Conservation (phyloP, 2,329 filamentous ascomycete species). For the Monilinia laxa region DNA sequence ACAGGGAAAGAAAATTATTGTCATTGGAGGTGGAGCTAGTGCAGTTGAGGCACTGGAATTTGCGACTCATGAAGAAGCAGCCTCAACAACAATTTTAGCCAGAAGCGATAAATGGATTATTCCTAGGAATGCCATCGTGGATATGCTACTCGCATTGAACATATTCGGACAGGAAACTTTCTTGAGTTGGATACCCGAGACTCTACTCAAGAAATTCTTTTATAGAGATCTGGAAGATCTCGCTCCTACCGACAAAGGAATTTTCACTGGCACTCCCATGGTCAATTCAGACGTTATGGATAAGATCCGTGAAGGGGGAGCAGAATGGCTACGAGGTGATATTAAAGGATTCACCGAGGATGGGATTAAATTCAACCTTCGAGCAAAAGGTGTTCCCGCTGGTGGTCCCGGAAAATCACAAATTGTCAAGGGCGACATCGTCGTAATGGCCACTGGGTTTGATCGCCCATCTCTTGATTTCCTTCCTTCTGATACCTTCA, state of each 20-base stretch:
- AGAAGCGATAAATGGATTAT: conserved; percentile 87
- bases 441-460: conserved; percentile 83
- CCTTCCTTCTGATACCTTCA: conserved; percentile 70
- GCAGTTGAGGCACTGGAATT: conserved; percentile 84
- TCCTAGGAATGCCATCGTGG: conserved; percentile 72
- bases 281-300: conserved; percentile 80
- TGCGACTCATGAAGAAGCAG: conserved; percentile 63
- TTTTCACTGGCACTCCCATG: conserved; percentile 87
- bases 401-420: conserved; percentile 69
- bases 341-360: conserved; percentile 63
- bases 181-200: conserved; percentile 76
- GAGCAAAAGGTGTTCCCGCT: conserved; percentile 70
- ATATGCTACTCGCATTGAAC: conserved; percentile 73
- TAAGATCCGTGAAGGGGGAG: conserved; percentile 68
- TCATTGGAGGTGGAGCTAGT: conserved; percentile 77
- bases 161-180: conserved; percentile 75
- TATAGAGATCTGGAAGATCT: conserved; percentile 78
- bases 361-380: conserved; percentile 70
- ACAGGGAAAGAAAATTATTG: conserved; percentile 70
- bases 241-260: conserved; percentile 65
- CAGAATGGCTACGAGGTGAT: conserved; percentile 79
- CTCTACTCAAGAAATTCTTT: conserved; percentile 72
- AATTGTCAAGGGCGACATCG: conserved; percentile 69
- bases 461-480: conserved; percentile 72
- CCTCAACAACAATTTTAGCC: conserved; percentile 69